Percentiles rank a stretch among this genome's conserved stretches.
Conservation (phyloP, 225 moss, liverwort and hornwort species). For the Physcomitrium patens region DNA sequence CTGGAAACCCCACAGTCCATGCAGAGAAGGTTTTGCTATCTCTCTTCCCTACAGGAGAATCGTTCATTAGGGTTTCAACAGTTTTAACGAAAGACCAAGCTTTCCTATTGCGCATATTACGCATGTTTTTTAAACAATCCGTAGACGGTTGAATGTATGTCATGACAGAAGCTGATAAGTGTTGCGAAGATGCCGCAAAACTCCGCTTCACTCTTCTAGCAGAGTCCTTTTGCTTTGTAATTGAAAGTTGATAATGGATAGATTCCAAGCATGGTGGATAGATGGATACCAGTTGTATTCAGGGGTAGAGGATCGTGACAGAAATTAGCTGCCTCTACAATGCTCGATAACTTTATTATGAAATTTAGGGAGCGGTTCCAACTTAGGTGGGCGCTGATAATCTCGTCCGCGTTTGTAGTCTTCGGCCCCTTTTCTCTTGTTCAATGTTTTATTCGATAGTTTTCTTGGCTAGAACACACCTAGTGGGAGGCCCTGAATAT, state of each 20-base stretch:
- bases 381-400: constrained; percentile 50
- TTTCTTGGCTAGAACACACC: constrained; percentile 54
- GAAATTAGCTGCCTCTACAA: constrained; percentile 35
- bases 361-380: constrained; percentile 29
- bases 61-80: constrained; percentile 25
- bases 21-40: background rate
- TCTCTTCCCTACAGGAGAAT: background rate
- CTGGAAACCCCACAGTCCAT: background rate
- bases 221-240: background rate
- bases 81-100: background rate
- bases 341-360: constrained; percentile 24
- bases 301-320: constrained; percentile 56
- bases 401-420: constrained; percentile 55
- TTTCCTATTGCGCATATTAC: background rate
- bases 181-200: background rate
- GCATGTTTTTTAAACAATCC: background rate
- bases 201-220: background rate
- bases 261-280: constrained; percentile 32
- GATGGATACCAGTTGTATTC: constrained; percentile 27
- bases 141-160: background rate
- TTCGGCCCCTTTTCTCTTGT: constrained; percentile 47
- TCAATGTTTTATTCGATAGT: constrained; percentile 54
- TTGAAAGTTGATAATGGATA: background rate
- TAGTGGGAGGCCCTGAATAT: constrained; percentile 25
- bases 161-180: background rate